Evolutionary conservation across 2,329 filamentous ascomycete species (phyloP).

Genomic region (Arthrinium phaeospermum): DNA sequence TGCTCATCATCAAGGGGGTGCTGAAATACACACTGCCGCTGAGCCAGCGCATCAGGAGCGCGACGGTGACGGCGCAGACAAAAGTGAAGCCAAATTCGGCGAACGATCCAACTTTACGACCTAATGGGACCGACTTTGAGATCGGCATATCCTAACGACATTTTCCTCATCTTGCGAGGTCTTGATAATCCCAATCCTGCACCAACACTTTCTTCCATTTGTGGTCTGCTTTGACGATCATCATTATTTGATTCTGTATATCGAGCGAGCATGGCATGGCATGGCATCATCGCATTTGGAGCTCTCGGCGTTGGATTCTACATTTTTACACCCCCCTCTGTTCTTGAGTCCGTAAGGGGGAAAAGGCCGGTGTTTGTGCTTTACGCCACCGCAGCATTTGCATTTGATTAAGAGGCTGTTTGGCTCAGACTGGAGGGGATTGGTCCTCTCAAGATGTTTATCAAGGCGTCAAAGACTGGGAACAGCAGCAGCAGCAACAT

Average conservation of each 20-base stretch:
- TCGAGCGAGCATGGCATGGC: constrained; percentile 41
- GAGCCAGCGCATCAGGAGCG: constrained; percentile 64
- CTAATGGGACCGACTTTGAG: constrained; percentile 44
- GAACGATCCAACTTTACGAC: constrained; percentile 53
- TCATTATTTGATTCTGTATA: constrained; percentile 38
- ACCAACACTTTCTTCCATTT: constrained; percentile 2
- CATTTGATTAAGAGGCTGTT: background rate
- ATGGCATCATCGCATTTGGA: constrained; percentile 33
- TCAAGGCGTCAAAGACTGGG: constrained; percentile 14
- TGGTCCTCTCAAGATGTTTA: background rate
- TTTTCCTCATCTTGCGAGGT: constrained; percentile 8
- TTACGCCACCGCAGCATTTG: constrained; percentile 21
- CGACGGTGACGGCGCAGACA: constrained; percentile 64
- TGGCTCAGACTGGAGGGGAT: background rate
- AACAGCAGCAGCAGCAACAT: constrained; percentile 4
- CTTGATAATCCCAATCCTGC: background rate
- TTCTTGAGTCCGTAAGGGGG: background rate
- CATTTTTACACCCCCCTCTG: background rate
- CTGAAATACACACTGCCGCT: constrained; percentile 79
- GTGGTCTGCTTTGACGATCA: constrained; percentile 3
- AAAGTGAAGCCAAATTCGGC: constrained; percentile 67
- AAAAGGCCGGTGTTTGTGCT: background rate
- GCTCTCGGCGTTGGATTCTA: constrained; percentile 39
- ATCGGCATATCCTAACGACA: constrained; percentile 27
- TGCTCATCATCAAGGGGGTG: constrained; percentile 89